Evolutionary conservation across 768 basidiomycete species (phyloP).

Genomic region (Xerocomellus chrysenteron): DNA sequence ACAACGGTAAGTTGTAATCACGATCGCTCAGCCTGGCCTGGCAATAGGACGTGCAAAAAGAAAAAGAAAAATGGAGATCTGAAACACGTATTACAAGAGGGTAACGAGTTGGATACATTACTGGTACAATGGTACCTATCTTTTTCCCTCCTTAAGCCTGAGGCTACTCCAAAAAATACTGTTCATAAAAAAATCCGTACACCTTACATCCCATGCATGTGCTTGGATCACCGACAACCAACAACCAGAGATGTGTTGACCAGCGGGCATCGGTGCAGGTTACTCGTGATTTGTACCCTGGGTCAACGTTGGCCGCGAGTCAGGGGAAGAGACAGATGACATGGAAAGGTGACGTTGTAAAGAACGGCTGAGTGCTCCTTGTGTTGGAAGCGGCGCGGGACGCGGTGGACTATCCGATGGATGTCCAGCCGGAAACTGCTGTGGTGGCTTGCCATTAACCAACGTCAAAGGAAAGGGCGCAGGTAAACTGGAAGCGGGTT

Average conservation of each 20-base stretch:
- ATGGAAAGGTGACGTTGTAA: constrained; percentile 30
- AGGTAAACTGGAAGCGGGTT: constrained; percentile 1
- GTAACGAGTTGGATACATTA: constrained; percentile 24
- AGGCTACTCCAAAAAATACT: background rate
- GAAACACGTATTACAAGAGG: constrained; percentile 23
- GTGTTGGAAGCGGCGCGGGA: constrained; percentile 1
- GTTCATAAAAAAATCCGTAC: constrained; percentile 11
- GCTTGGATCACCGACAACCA: background rate
- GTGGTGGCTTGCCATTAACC: constrained; percentile 32
- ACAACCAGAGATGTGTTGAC: background rate
- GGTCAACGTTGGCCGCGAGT: constrained; percentile 24
- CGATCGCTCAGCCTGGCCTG: no score
- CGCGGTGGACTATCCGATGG: constrained; percentile 7
- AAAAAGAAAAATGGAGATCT: background rate
- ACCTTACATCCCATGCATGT: background rate
- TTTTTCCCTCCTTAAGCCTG: background rate
- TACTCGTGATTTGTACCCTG: constrained; percentile 16
- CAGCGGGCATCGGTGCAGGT: background rate
- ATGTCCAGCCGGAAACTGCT: constrained; percentile 30
- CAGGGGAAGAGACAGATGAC: constrained; percentile 21
- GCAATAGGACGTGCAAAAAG: background rate
- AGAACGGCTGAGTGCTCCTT: constrained; percentile 18
- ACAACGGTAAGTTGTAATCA: no score
- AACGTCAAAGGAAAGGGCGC: constrained; percentile 16
- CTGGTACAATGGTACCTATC: constrained; percentile 23